A percentile compares a stretch with the other conserved stretches of the same genome.
Conservation (phyloP, 108 stramenopile genomes). For the Licmophora abbreviata region DNA sequence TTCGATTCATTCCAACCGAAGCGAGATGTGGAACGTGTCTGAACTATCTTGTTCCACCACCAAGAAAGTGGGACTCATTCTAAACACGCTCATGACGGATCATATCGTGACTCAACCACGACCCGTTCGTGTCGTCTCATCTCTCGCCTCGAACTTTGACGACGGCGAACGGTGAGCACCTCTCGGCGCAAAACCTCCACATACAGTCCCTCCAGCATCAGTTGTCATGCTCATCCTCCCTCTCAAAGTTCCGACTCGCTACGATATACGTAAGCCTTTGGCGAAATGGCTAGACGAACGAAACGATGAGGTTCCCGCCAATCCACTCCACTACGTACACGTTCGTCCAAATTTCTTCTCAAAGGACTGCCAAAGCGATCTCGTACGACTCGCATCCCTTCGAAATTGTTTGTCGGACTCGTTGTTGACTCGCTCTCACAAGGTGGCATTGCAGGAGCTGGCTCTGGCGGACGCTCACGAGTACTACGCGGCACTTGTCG, state of each 20-base stretch:
- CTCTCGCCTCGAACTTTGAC: too few relatives aligned
- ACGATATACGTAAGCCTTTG: conserved; percentile 32
- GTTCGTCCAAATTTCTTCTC: conserved; percentile 34
- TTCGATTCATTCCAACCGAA: too few relatives aligned
- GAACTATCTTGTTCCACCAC: too few relatives aligned
- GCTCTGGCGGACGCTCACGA: conserved; percentile 35
- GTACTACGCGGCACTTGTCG: conserved; percentile 42
- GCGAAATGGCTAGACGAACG: conserved; percentile 32
- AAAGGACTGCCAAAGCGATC: conserved; percentile 29
- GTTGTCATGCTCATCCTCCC: conserved; percentile 30
- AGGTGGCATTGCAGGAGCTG: conserved; percentile 17
- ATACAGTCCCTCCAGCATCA: too few relatives aligned
- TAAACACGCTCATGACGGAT: too few relatives aligned
- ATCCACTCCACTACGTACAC: conserved; percentile 17
- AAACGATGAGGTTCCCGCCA: conserved; percentile 4
- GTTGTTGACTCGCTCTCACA: conserved; percentile 23
- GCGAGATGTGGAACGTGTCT: too few relatives aligned
- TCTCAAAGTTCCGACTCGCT: conserved; percentile 28
- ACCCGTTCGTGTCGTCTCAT: too few relatives aligned
- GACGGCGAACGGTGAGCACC: too few relatives aligned
- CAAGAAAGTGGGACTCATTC: too few relatives aligned
- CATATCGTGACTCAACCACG: too few relatives aligned
- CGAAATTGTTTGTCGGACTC: conserved; percentile 35
- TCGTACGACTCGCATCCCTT: conserved; percentile 29
- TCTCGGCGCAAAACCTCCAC: too few relatives aligned